Evolutionary conservation across 768 basidiomycete species (phyloP).

Genomic region (Cyclocybe aegerita): DNA sequence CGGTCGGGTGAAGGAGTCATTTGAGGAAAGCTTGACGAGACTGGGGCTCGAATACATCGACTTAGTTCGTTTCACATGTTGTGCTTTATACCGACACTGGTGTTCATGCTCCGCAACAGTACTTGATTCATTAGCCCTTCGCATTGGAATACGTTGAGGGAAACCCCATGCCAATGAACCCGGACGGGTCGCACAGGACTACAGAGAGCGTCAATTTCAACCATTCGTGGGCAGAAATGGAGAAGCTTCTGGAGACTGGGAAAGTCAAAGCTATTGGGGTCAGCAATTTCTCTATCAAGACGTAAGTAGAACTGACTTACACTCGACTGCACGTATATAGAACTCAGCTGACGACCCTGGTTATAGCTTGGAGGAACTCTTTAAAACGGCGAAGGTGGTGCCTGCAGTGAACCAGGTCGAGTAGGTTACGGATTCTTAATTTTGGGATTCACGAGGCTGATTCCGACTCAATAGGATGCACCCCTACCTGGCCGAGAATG

Average conservation of each 20-base stretch:
- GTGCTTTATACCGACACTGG: background rate
- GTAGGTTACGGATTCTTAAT: slow-evolving; percentile 15
- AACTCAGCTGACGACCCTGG: background rate
- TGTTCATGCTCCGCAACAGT: slow-evolving; percentile 25
- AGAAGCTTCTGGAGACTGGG: slow-evolving; percentile 45
- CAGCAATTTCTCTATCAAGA: slow-evolving; percentile 60
- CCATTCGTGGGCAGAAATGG: slow-evolving; percentile 50
- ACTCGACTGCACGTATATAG: background rate
- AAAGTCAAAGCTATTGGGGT: slow-evolving; percentile 54
- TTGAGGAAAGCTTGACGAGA: slow-evolving; percentile 39
- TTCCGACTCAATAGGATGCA: slow-evolving; percentile 32
- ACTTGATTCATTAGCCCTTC: slow-evolving; percentile 54
- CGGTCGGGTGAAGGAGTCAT: slow-evolving; percentile 33
- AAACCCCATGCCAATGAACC: slow-evolving; percentile 21
- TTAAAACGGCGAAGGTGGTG: slow-evolving; percentile 38
- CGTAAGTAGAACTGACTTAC: slow-evolving; percentile 22
- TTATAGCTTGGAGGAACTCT: slow-evolving; percentile 35
- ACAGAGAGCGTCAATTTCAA: slow-evolving; percentile 34
- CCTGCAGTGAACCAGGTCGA: slow-evolving; percentile 47
- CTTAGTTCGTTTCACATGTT: slow-evolving; percentile 27
- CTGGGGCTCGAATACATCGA: slow-evolving; percentile 49
- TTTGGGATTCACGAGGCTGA: background rate
- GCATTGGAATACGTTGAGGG: slow-evolving; percentile 24
- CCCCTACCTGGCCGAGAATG: slow-evolving; percentile 51
- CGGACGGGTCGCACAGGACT: slow-evolving; percentile 33